Evolutionary conservation across 2,329 filamentous ascomycete species (phyloP), one percentile per base, ranked within the genome.

Genomic region (Aspergillus viridinutans): DNA sequence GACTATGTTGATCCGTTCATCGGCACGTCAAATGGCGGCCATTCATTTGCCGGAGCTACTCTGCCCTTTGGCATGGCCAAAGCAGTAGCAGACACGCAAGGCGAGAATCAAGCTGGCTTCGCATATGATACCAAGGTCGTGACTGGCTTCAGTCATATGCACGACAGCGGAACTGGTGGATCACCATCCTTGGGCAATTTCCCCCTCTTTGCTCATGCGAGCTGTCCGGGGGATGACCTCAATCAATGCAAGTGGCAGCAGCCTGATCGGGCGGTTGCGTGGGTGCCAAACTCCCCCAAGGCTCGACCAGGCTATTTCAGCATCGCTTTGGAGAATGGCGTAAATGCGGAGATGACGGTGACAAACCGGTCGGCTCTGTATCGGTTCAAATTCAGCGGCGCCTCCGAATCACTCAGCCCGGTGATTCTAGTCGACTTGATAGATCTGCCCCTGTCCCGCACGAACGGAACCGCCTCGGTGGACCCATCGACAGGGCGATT

Each of bases 161-260:
- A 83, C 63, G 81, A 83, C 61, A 77, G 73, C 47, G 81, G 81
- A 10, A 82, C 80, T 35, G 80, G 80, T 49, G 78, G 77, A 72
- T 61, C 74, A 1, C 83, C 87, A 0, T 90, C 85, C 3, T 74
- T 90, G 17, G 89, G 88, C 14, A 90, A 90, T 66, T 91, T 91
- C 53, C 85, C 89, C 0, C 75, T 91, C 1, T 90, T 91, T 61
- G 80, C 87, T 0, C 87, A 89, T 59, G 74, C 81, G 3, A 77
- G 78, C 43, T 91, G 88, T 61, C 78, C 81, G 0, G 79, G 76
- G 14, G 83, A 88, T 58, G 81, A 85, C 42, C 72, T 90, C 54
- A 78, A 89, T 64, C 76, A 77, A 7, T 90, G 88, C 69, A 76
- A 75, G 12, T 90, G 84, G 65, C 80, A 82, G 10, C 83, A 83